These are phyloP conservation scores for Petrea volubilis DNA, from an alignment of 257 asterid genomes.

Conservation along the genomic window DNA sequence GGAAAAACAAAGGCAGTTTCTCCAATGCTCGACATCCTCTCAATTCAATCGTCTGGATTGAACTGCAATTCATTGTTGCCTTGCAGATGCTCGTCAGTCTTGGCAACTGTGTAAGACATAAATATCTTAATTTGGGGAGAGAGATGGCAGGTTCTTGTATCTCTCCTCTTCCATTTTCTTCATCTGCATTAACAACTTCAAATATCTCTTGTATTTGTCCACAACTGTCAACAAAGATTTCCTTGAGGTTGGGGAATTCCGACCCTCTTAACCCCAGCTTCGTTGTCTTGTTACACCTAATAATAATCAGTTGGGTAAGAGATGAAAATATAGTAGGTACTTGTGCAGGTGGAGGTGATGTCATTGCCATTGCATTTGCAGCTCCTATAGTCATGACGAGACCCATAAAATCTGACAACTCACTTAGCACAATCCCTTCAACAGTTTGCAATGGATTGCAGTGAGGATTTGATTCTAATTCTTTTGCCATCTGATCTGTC, in stretches of 20 bases:
- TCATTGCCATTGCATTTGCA: too few relatives aligned
- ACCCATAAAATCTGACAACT: constrained; percentile 10
- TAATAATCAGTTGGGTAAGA: background rate
- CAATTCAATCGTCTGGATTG: constrained; percentile 2
- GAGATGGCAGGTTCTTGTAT: background rate
- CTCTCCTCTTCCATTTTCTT: constrained; percentile 16
- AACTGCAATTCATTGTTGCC: constrained; percentile 13
- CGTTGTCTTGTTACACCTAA: constrained; percentile 13
- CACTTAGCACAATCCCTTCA: background rate
- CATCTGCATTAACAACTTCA: too few relatives aligned
- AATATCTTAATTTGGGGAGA: constrained; percentile 4
- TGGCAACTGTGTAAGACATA: background rate
- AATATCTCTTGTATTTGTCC: too few relatives aligned
- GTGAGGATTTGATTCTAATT: background rate
- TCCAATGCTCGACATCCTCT: constrained; percentile 7
- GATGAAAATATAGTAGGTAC: constrained; percentile 6
- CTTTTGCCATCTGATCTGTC: background rate
- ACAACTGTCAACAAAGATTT: too few relatives aligned
- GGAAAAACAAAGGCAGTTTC: constrained; percentile 9
- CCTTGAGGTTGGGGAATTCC: background rate
- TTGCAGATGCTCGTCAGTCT: constrained; percentile 16
- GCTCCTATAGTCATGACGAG: too few relatives aligned
- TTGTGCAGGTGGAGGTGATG: background rate
- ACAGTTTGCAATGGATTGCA: background rate
- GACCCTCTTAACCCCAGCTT: constrained; percentile 11